These are phyloP conservation scores for Coemansia sp. DNA, from an alignment of 192 early-diverging fungal species.

Conservation along the genomic window DNA sequence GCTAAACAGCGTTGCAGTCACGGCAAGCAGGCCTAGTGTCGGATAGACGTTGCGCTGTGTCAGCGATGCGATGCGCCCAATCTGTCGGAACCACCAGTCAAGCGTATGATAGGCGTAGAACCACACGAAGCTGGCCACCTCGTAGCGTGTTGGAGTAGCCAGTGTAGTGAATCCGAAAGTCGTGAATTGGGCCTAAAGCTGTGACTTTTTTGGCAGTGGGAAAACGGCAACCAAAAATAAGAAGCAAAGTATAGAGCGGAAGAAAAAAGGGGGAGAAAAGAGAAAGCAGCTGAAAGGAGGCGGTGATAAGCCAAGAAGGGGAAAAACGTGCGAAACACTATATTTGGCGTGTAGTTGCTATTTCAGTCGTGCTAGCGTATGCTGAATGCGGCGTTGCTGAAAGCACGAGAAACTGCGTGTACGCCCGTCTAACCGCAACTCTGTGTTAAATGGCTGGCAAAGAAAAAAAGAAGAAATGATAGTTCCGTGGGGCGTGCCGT, in stretches of 20 bases:
- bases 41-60: constrained; percentile 20
- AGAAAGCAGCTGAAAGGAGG: constrained; percentile 2
- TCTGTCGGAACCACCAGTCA: constrained; percentile 36
- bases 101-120: constrained; percentile 45
- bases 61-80: constrained; percentile 19
- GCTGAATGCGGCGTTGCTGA: neutral
- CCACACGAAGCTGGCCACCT: constrained; percentile 41
- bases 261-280: neutral
- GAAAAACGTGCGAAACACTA: neutral
- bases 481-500: neutral
- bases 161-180: constrained; percentile 8
- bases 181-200: neutral
- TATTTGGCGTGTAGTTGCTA: neutral
- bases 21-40: constrained; percentile 13
- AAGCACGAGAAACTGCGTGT: too few relatives aligned
- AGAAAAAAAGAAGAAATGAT: too few relatives aligned
- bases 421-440: too few relatives aligned
- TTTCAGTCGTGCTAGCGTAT: neutral
- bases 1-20: constrained; percentile 4
- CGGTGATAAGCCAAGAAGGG: too few relatives aligned
- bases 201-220: too few relatives aligned
- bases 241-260: neutral
- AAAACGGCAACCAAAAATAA: too few relatives aligned
- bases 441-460: too few relatives aligned
- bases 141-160: constrained; percentile 40